Evolutionary conservation across 805 yeast genomes (phyloP), one percentile per base, ranked within the genome.

Genomic region (Hanseniaspora lachancei): DNA sequence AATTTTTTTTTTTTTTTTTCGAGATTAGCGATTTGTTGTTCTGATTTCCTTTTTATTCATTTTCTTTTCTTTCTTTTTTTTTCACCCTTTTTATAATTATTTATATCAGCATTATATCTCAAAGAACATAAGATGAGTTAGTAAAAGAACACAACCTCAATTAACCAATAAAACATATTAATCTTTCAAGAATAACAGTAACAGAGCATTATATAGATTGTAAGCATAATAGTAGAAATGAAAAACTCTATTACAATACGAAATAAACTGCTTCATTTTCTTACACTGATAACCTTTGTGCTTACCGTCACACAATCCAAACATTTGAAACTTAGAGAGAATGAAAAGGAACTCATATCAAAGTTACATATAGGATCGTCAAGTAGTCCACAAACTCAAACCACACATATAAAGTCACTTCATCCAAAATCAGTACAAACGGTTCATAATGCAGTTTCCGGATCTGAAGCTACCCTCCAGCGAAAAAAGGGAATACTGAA

Each of bases 321-420:
- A 29, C 23, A 20, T 18, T 20, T 20, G 27, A 24, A 32, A 1
- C n/a, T 24, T 8, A 15, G 12, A 10, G 18, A 21, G 6, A 46
- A 44, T 21, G 20, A 42, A 43, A 44, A 44, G 10, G 47, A 44
- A 27, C 55, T 52, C 44, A 52, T 43, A 44, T 36, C 55, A 38
- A 44, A 52, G 41, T 20, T 43, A 10, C 32, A 52, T 12, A 52
- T 44, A 32, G 46, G 49, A 10, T 13, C 49, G 6, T 10, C 56
- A 15, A 47, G 18, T 18, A 53, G 16, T 42, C 27, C 29, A 9
- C 16, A 29, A 15, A 10, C 43, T 36, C 36, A 18, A 10, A n/a
- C n/a, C 12, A 5, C 21, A 40, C 13, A 47, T 41, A n/a, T n/a
- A 16, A 36, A 7, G 5, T 18, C 32, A 8, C 15, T 23, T 15